Evolutionary conservation across 2,329 filamentous ascomycete species (phyloP), one percentile per base, ranked within the genome.

Genomic region (Raffaelea arxii): DNA sequence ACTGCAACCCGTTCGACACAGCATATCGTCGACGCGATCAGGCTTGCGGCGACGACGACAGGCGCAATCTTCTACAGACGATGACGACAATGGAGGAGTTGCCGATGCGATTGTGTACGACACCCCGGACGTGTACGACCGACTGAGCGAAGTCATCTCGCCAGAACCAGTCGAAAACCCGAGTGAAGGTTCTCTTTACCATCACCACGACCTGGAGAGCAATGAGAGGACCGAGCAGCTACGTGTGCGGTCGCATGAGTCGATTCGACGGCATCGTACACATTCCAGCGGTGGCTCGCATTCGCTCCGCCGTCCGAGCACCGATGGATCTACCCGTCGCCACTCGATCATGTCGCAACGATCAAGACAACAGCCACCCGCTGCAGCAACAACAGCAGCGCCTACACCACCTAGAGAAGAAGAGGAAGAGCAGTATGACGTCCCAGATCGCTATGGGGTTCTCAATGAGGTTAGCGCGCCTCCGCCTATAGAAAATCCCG

Each of bases 381-480:
- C n/a, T n/a, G n/a, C n/a, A n/a, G n/a, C n/a, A n/a, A n/a, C n/a
- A n/a, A n/a, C n/a, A n/a, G n/a, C n/a, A n/a, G n/a, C n/a, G n/a
- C n/a, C n/a, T n/a, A n/a, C n/a, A n/a, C n/a, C n/a, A n/a, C n/a
- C n/a, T n/a, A n/a, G n/a, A n/a, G n/a, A n/a, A n/a, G n/a, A n/a
- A n/a, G n/a, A n/a, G n/a, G n/a, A 7, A 18, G 36, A 18, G n/a
- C 19, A 55, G 19, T 65, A 70, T 49, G 57, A 66, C 52, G 51
- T 61, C 1, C 66, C 67, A 3, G 61, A 62, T 32, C 55, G 53
- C 4, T 72, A 69, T 49, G 60, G 53, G 37, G 68, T 70, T 49
- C 57, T 74, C 22, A 62, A 67, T 48, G 73, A 75, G 54, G 50
- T 67, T 4, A 57, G 59, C 1, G 60, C 68, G 14, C 60, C 66